phyloP scores from a whole-genome alignment of 1,284 basidiomycete species.

The Heterobasidion annosum region DNA sequence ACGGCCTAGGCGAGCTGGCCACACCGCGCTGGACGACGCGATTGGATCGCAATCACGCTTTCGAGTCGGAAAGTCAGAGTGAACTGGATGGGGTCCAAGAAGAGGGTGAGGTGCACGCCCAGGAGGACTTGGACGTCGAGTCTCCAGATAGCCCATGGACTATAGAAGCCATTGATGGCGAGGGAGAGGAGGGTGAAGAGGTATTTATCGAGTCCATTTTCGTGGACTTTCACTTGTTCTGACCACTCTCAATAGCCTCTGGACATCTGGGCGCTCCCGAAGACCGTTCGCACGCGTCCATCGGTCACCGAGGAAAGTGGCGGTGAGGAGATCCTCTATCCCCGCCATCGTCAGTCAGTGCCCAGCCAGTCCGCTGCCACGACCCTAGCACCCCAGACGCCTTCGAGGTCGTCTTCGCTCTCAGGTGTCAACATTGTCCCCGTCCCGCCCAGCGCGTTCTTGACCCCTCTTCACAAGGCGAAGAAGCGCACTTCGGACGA shows the following conservation, averaged over 20 bases:
- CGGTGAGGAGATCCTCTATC: slow-evolving; percentile 76
- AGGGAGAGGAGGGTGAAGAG: slow-evolving; percentile 59
- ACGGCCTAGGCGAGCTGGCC: slow-evolving; percentile 93
- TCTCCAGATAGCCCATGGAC: slow-evolving; percentile 76
- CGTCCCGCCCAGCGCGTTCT: slow-evolving; percentile 55
- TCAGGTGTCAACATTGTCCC: slow-evolving; percentile 9
- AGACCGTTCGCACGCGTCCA: slow-evolving; percentile 43
- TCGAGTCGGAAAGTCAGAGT: slow-evolving; percentile 26
- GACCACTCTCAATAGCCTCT: slow-evolving; percentile 17
- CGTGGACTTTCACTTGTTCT: slow-evolving; percentile 5
- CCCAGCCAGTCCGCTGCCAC: neutral
- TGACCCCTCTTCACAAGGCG: slow-evolving; percentile 42
- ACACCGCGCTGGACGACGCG: slow-evolving; percentile 92
- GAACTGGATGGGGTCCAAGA: slow-evolving; percentile 33
- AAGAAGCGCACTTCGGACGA: slow-evolving; percentile 77
- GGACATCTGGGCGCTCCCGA: slow-evolving; percentile 33
- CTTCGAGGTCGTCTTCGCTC: neutral
- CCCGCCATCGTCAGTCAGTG: slow-evolving; percentile 41
- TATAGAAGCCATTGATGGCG: slow-evolving; percentile 76
- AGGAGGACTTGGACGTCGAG: slow-evolving; percentile 30
- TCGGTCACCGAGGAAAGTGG: slow-evolving; percentile 73
- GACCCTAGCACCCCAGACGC: neutral
- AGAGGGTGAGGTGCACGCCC: slow-evolving; percentile 30
- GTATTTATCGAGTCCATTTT: slow-evolving; percentile 26
- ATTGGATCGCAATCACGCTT: slow-evolving; percentile 20